Evolutionary conservation across 1,139 yeast species (phyloP).

Genomic region (Nematodospora anomalae): DNA sequence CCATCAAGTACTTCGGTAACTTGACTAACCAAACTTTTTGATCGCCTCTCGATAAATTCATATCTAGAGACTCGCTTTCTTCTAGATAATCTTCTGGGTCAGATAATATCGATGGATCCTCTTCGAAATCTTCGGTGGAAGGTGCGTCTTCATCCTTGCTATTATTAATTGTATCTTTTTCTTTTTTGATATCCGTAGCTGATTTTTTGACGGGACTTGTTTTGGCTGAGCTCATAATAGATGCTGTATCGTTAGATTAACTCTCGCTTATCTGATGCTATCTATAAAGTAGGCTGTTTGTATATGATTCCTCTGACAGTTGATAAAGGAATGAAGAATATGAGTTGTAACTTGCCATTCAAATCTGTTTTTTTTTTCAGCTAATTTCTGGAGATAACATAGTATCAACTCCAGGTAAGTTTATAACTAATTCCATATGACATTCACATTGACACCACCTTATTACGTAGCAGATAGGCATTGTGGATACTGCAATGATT

Average conservation of each 20-base stretch:
- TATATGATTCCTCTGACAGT: not conserved
- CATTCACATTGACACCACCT: constrained; percentile 18
- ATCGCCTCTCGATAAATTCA: constrained; percentile 53
- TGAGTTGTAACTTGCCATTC: not conserved
- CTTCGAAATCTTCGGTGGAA: constrained; percentile 22
- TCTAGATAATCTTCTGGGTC: constrained; percentile 52
- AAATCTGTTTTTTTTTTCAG: not conserved
- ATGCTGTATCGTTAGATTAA: not conserved
- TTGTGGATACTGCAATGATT: constrained; percentile 68
- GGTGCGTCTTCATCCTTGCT: constrained; percentile 7
- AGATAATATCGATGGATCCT: constrained; percentile 36
- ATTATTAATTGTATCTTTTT: constrained; percentile 9
- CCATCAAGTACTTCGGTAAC: constrained; percentile 83
- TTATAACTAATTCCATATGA: not conserved
- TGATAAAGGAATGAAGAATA: constrained; percentile 1
- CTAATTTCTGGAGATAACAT: not conserved
- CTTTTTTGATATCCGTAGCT: constrained; percentile 10
- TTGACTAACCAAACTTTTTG: constrained; percentile 91
- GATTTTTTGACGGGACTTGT: constrained; percentile 20
- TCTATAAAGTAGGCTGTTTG: not conserved
- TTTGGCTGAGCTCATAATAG: constrained; percentile 16
- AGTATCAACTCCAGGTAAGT: not conserved
- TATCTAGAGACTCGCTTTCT: constrained; percentile 60
- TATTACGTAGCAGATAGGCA: constrained; percentile 23
- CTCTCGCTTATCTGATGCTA: not conserved